phyloP scores from a whole-genome alignment of 106 monocot genomes.

The Apostasia shenzhenica region DNA sequence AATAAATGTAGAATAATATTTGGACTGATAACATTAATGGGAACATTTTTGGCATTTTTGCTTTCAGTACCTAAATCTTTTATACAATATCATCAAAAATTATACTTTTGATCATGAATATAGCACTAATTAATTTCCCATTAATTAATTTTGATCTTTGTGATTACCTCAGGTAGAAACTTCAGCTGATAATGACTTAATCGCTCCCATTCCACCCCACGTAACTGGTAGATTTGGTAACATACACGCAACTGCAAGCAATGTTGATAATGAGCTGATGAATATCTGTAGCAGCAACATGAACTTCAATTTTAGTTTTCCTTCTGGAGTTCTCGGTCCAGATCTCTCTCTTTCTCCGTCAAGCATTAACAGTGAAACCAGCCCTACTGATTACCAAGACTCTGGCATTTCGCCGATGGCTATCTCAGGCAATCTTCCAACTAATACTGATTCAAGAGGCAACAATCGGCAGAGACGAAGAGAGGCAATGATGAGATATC shows the following conservation, averaged over 20 bases:
- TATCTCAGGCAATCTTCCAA: constrained; percentile 3
- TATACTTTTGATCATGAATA: not conserved
- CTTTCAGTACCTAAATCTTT: not conserved
- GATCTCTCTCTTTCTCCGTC: constrained; percentile 18
- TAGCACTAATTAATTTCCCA: not conserved
- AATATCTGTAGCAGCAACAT: not conserved
- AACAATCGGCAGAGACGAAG: constrained; percentile 17
- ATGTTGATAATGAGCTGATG: constrained; percentile 12
- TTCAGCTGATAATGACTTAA: constrained; percentile 3
- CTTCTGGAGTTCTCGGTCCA: not conserved
- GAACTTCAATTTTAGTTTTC: not conserved
- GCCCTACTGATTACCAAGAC: constrained; percentile 23
- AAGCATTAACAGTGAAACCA: constrained; percentile 28
- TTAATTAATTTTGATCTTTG: not conserved
- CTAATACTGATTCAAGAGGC: constrained; percentile 13
- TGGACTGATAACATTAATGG: too few species aligned
- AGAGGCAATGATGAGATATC: constrained; percentile 41
- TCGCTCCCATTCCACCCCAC: not conserved
- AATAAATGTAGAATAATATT: too few species aligned
- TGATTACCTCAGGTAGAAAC: constrained; percentile 12
- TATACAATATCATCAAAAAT: not conserved
- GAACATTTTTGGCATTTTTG: too few species aligned
- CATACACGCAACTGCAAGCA: constrained; percentile 1
- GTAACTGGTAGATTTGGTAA: not conserved
- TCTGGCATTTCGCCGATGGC: constrained; percentile 10